These are phyloP conservation scores for Theobroma cacao DNA, from an alignment of 345 rosid genomes.

Conservation along the genomic window DNA sequence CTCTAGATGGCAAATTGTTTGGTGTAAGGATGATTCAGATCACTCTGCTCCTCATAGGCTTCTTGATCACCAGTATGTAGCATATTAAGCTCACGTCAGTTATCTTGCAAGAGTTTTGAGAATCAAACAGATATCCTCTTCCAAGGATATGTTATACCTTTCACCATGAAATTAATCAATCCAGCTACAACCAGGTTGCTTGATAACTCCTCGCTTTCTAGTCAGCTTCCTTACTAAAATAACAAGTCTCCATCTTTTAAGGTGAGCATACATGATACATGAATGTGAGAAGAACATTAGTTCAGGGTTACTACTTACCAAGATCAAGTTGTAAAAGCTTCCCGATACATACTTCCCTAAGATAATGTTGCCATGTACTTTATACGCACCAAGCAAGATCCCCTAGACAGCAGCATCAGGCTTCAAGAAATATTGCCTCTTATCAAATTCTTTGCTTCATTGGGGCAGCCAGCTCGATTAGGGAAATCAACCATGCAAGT, in stretches of 20 bases:
- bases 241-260: conserved; percentile 62
- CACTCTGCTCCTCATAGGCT: conserved; percentile 31
- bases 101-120: conserved; percentile 39
- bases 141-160: conserved; percentile 56
- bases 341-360: conserved; percentile 56
- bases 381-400: conserved; percentile 75
- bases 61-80: conserved; percentile 25
- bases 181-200: conserved; percentile 92
- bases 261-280: conserved; percentile 78
- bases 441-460: conserved; percentile 60
- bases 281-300: conserved; percentile 83
- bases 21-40: conserved; percentile 16
- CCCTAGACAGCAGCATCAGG: conserved; percentile 83
- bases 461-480: conserved; percentile 65
- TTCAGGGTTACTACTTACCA: conserved; percentile 42
- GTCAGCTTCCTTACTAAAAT: conserved; percentile 49
- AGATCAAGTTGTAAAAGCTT: conserved; percentile 65
- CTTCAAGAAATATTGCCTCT: conserved; percentile 62
- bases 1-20: conserved; percentile 26
- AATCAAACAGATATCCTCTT: conserved; percentile 39
- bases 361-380: conserved; percentile 54
- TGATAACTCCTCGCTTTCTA: conserved; percentile 60
- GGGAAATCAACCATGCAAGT: conserved; percentile 87
- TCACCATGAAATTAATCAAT: conserved; percentile 66
- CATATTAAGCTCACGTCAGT: conserved; percentile 55